These are phyloP conservation scores for Chrysoporthe puriensis DNA, from an alignment of 2,329 filamentous ascomycete species.

Conservation along the genomic window DNA sequence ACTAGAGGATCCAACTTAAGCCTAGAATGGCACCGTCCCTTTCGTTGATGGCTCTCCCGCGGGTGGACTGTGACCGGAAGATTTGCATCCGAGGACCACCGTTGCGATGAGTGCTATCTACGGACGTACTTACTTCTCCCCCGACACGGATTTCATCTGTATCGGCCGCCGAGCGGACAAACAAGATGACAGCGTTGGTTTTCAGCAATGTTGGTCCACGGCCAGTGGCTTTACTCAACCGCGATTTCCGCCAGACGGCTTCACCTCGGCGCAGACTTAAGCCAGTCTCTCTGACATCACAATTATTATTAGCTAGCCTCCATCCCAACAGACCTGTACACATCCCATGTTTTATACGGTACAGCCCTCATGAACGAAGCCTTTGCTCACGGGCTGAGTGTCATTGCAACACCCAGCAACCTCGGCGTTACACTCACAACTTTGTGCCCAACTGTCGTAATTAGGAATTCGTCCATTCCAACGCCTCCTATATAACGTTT, in stretches of 20 bases:
- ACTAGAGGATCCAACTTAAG: neutral
- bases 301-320: too few species aligned
- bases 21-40: neutral
- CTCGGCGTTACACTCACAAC: slow-evolving; percentile 15
- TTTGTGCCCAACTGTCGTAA: slow-evolving; percentile 3
- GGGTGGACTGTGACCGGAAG: neutral
- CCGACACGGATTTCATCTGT: neutral
- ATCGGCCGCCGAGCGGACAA: too few species aligned
- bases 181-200: too few species aligned
- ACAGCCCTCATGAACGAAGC: neutral
- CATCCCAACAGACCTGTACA: too few species aligned
- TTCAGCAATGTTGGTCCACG: neutral
- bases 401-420: slow-evolving; percentile 9
- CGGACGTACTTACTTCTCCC: neutral
- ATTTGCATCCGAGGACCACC: neutral
- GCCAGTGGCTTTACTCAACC: neutral
- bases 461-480: slow-evolving; percentile 18
- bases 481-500: slow-evolving; percentile 3
- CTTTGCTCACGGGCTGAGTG: neutral
- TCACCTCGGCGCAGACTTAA: neutral
- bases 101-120: neutral
- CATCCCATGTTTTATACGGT: neutral
- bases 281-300: neutral
- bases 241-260: neutral
- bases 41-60: neutral